Evolutionary conservation across 2,329 filamentous ascomycete genomes (phyloP), one percentile per base, ranked within the genome.

Genomic region (Cladophialophora exuberans): DNA sequence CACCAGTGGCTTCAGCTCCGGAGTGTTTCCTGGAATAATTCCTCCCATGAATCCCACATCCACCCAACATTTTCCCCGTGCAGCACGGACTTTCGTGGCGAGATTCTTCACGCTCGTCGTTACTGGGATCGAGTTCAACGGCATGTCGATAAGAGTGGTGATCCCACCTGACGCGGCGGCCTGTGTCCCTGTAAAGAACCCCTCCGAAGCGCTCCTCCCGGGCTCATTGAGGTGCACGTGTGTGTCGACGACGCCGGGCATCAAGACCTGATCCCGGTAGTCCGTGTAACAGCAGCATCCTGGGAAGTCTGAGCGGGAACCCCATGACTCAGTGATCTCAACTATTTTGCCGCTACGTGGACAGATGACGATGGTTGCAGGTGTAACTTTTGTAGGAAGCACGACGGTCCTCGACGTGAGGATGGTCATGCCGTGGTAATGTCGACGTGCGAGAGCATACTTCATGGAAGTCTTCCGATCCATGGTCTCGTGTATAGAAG

Each of bases 21-120:
- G 72, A 2, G 86, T 82, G 68, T 99, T 99, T 1, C 93, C 94
- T 2, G 94, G 94, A 43, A 99, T 85, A 33, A 97, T 85, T 26
- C 94, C 94, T 22, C 94, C 94, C 69, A 97, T 97, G 73, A 99
- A 97, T 25, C 91, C 94, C n/a, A 97, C 92, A 66, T 97, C 94
- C 20, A 97, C 90, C 93, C 93, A 99, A 74, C 93, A 96, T 74
- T 97, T 88, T 28, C 89, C 90, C 58, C 83, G 74, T 35, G 90
- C 90, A 20, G 94, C 94, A 23, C 83, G 82, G 42, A 96, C 79
- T 79, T 99, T 99, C 76, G 90, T 88, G 59, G 87, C 79, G 63
- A 99, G 82, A 5, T 88, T 90, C n/a, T 79, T 78, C 2, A 97
- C 80, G 0, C 93, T 97, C 7, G 93, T 97, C 0, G 94, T 99